Base-by-base conservation (phyloP, 163 green algal genomes). In the Chlorella variabilis region DNA sequence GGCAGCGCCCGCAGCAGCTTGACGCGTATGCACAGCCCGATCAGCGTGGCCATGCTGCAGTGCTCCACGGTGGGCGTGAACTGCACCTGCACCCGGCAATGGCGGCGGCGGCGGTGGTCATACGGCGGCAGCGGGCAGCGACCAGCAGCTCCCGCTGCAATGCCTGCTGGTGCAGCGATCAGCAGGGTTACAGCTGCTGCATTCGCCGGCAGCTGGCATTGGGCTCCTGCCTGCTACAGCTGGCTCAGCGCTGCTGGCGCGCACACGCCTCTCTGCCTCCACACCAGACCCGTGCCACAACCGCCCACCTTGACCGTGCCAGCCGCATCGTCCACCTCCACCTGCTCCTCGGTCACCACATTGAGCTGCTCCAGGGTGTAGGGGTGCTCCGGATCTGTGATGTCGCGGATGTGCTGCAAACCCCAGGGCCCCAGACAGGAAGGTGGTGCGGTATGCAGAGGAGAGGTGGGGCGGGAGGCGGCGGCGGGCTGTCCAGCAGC, bases 1-100 rank as follows among this genome's bases (percentile, higher is more conserved):
- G 96, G 97, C 74, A 99, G 89, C 17, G 83, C 84, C 11, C 92
- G 88, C 68, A 98, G 71, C 42, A 99, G 87, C 90, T 98, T 97
- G 13, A 98, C 96, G 13, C 97, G 90, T 15, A 99, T 93, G 85
- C 91, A 98, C 8, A 99, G 91, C 1, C 97, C 97, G 36, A 99
- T 99, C 17, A 99, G 91, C 0, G 97, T 99, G 1, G 97, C 95
- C 94, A 98, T 98, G 85, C 89, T 96, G 91, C 95, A 98, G 84
- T 98, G 95, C 63, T 94, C 89, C 23, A 99, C 97, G 0, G 97
- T 99, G 6, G 97, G 97, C 0, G 96, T 99, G 90, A 99, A 99
- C 15, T 89, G 80, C 36, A 99, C 93, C 96, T 98, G 93, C 67
- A 76, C 18, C 13, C 1, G 11, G n/a, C n/a, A 29, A 29, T 65